Base-by-base conservation (phyloP, 1,284 basidiomycete genomes). In the Austropuccinia psidii region DNA sequence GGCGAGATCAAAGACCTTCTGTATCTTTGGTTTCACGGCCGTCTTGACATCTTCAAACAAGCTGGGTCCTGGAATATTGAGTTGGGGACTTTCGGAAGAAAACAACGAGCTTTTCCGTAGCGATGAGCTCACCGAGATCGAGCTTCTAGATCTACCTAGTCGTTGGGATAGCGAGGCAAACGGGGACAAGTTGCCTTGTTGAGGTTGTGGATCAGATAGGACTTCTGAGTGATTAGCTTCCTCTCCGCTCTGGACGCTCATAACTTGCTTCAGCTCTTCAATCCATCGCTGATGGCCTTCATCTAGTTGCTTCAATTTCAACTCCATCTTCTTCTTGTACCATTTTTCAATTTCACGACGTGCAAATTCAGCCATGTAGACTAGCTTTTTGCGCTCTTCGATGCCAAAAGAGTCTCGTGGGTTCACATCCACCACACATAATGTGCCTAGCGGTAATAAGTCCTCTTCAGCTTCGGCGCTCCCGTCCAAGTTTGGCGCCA, bases 311-410 rank as follows among this genome's bases (percentile, higher is more conserved):
- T 62, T 27, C 58, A 33, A 52, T 43, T 72, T 72, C 11, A 50
- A 33, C 35, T 47, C 47, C 58, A 72, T 61, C 43, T 62, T 61
- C 19, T 33, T 11, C 8, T 24, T 45, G 19, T 62, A 72, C 69
- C 69, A 72, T 39, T 33, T 62, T 43, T 54, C 69, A 19, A 72
- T 72, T 47, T 62, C 69, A 29, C 69, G 19, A 37, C 69, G 29
- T 24, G 69, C 69, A 49, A 50, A 72, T 17, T 72, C 58, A 6
- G 69, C 43, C 68, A 72, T 72, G n/a, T 61, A 62, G 21, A 72
- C 45, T 15, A 72, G 58, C 57, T 60, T 70, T 33, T 50, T 61
- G 9, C 68, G 68, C n/a, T 72, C 55, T 2, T 61, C 57, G 21
- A 52, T 31, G 19, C 69, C 60, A 61, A 72, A 72, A 17, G 43